Evolutionary conservation across 257 asterid genomes (phyloP).

Genomic region (Ophiorrhiza pumila): DNA sequence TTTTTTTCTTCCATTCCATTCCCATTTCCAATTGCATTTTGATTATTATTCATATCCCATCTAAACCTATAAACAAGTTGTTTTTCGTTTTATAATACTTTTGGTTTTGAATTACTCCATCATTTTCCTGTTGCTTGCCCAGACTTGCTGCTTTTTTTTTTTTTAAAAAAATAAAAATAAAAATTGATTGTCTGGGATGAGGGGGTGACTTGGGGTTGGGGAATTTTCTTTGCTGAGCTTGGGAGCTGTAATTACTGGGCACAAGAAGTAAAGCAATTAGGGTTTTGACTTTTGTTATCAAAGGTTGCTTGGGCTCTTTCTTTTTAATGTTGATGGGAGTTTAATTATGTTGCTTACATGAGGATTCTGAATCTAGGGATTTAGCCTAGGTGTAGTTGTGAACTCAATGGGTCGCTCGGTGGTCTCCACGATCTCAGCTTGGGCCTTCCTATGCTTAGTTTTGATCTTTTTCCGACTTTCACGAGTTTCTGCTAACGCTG

Average conservation of each 20-base stretch:
- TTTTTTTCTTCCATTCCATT: background rate
- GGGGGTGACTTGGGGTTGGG: background rate
- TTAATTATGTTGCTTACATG: background rate
- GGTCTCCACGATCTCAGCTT: constrained; percentile 41
- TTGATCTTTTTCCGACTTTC: constrained; percentile 34
- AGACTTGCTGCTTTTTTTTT: constrained; percentile 10
- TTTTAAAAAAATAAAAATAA: constrained; percentile 3
- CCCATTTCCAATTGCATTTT: background rate
- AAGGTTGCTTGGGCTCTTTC: background rate
- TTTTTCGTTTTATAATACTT: background rate
- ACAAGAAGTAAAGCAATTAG: constrained; percentile 9
- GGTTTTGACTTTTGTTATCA: constrained; percentile 11
- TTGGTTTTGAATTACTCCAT: background rate
- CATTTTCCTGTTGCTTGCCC: constrained; percentile 1
- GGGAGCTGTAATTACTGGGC: background rate
- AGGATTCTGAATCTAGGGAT: constrained; percentile 19
- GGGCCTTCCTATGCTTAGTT: constrained; percentile 36
- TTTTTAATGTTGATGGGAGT: background rate
- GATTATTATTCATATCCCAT: background rate
- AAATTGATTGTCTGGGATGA: background rate
- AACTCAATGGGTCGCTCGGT: constrained; percentile 57
- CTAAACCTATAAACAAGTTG: no score
- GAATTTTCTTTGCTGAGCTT: background rate
- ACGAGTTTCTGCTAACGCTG: constrained; percentile 64
- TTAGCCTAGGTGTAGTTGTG: constrained; percentile 22